Percentiles rank a stretch among this genome's conserved stretches.
Conservation (phyloP, 2,329 filamentous ascomycete species). For the Phoma herbarum region DNA sequence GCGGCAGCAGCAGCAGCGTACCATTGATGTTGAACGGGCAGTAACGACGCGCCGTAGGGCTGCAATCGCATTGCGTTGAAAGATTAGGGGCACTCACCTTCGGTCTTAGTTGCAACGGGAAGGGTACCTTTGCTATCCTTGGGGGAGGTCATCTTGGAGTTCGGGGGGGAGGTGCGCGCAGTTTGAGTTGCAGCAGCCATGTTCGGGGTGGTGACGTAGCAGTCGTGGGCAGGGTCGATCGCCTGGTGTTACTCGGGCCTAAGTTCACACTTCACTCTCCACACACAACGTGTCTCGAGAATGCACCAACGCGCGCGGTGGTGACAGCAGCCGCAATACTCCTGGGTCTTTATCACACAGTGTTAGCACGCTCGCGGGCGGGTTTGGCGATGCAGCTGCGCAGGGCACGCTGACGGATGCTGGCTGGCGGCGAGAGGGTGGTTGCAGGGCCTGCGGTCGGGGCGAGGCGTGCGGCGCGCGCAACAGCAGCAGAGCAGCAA, state of each 20-base stretch:
- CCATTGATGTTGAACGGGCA: conserved; percentile 1
- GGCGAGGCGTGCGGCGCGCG: conserved; percentile 32
- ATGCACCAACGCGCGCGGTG: conserved; percentile 25
- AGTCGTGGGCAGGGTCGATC: conserved; percentile 39
- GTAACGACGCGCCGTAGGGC: conserved; percentile 13
- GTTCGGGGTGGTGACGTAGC: conserved; percentile 49
- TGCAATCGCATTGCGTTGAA: conserved; percentile 13
- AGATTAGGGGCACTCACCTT: conserved; percentile 43
- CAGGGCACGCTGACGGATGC: conserved; percentile 28
- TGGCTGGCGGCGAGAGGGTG: conserved; percentile 22
- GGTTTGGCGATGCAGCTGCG: conserved; percentile 11
- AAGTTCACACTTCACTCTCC: conserved; percentile 34
- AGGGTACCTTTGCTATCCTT: conserved; percentile 49
- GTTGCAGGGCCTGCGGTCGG: conserved; percentile 29
- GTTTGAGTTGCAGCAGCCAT: conserved; percentile 50
- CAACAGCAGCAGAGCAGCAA: conserved; percentile 27
- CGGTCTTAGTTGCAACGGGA: conserved; percentile 42
- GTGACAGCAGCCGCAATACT: not conserved
- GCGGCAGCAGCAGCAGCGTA: conserved; percentile 4
- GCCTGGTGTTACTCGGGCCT: conserved; percentile 38
- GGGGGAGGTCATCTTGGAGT: conserved; percentile 51
- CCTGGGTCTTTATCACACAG: conserved; percentile 12
- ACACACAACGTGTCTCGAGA: conserved; percentile 33
- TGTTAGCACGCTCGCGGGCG: conserved; percentile 4
- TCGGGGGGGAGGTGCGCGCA: conserved; percentile 46